Evolutionary conservation across 306 rosid species (phyloP).

Genomic region (Cajanus cajan): DNA sequence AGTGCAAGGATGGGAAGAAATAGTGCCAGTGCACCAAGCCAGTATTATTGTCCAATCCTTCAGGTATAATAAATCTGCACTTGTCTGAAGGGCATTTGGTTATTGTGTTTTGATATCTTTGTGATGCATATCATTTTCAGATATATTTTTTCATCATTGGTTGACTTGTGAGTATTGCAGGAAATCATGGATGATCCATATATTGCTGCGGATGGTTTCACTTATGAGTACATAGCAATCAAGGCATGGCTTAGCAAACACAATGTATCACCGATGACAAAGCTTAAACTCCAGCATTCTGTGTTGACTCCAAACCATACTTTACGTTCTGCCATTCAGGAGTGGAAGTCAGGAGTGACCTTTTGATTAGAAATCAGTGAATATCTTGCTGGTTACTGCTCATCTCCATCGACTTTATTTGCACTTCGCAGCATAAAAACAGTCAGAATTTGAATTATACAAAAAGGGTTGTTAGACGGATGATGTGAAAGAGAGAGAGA

Average conservation of each 20-base stretch:
- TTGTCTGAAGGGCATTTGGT: conserved; percentile 2
- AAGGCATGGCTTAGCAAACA: conserved; percentile 85
- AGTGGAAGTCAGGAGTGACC: conserved; percentile 63
- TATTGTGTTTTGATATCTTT: background rate
- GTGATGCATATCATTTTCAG: conserved; percentile 1
- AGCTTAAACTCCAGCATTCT: conserved; percentile 57
- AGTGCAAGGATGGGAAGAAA: conserved; percentile 40
- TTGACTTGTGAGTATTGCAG: conserved; percentile 42
- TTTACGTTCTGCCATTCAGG: conserved; percentile 79
- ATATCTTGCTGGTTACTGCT: background rate
- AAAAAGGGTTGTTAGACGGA: conserved; percentile 12
- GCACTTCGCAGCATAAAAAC: conserved; percentile 2
- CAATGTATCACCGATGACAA: conserved; percentile 74
- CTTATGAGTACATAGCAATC: conserved; percentile 82
- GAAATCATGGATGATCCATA: conserved; percentile 89
- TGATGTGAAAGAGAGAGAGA: background rate
- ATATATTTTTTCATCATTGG: background rate
- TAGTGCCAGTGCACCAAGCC: conserved; percentile 54
- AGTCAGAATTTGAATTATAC: conserved; percentile 17
- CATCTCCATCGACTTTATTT: background rate
- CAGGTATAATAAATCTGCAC: conserved; percentile 57
- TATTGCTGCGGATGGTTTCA: conserved; percentile 89
- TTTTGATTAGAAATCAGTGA: conserved; percentile 17
- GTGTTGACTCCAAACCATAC: conserved; percentile 72
- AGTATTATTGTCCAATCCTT: conserved; percentile 91